Evolutionary conservation across 2,329 filamentous ascomycete genomes (phyloP).

Genomic region (Alternaria brassicicola): DNA sequence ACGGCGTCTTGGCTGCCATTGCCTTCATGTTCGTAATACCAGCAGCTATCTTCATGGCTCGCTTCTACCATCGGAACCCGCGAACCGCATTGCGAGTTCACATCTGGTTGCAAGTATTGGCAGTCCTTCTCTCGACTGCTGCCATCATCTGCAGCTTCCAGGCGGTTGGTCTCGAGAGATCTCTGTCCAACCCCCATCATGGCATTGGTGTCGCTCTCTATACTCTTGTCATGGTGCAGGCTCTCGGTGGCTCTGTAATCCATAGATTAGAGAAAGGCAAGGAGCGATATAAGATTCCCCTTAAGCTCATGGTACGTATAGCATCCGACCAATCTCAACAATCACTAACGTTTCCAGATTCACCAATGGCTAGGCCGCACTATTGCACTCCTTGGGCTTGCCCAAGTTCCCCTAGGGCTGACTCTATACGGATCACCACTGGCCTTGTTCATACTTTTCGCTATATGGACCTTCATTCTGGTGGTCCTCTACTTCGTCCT

Average conservation of each 20-base stretch:
- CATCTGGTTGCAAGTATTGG: constrained; percentile 74
- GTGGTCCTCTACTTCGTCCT: constrained; percentile 80
- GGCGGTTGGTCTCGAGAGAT: constrained; percentile 74
- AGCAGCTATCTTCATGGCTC: constrained; percentile 72
- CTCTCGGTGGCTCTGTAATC: constrained; percentile 71
- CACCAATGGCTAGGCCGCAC: constrained; percentile 87
- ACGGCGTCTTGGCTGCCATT: constrained; percentile 73
- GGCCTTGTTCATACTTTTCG: constrained; percentile 82
- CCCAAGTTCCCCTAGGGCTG: constrained; percentile 86
- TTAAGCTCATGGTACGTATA: constrained; percentile 62
- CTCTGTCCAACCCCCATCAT: constrained; percentile 81
- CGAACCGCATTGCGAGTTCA: constrained; percentile 71
- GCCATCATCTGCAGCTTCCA: constrained; percentile 78
- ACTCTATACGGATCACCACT: constrained; percentile 91
- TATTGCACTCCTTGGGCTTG: constrained; percentile 79
- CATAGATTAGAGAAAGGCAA: constrained; percentile 60
- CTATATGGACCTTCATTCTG: constrained; percentile 76
- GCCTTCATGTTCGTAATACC: constrained; percentile 78
- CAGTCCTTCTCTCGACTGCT: constrained; percentile 70
- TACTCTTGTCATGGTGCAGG: constrained; percentile 72
- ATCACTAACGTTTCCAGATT: constrained; percentile 60
- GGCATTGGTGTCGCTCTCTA: constrained; percentile 83
- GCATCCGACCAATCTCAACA: neutral
- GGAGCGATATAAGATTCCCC: constrained; percentile 60
- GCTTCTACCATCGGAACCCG: constrained; percentile 70